Evolutionary conservation across 208 protist genomes (phyloP).

Genomic region (Crithidia fasciculata): DNA sequence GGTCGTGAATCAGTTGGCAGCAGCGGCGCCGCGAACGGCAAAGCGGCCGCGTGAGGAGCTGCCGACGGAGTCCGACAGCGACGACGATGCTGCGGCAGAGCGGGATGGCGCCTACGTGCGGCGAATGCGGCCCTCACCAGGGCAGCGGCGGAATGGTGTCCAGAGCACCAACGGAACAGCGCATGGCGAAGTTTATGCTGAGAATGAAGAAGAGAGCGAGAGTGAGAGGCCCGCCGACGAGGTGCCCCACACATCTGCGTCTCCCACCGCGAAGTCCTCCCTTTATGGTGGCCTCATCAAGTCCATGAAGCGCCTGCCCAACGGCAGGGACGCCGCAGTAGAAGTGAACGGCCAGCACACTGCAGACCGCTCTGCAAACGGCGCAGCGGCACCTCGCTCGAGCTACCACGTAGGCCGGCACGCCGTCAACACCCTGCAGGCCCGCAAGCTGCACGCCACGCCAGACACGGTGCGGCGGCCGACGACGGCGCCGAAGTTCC

Average conservation of each 20-base stretch:
- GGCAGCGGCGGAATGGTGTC: neutral
- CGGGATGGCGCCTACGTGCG: slow-evolving; percentile 19
- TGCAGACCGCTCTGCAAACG: neutral
- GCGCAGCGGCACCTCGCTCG: neutral
- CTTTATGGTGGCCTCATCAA: slow-evolving; percentile 64
- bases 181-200: neutral
- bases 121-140: neutral
- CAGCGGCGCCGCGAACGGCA: neutral
- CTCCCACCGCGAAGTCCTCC: slow-evolving; percentile 9
- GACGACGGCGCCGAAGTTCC: slow-evolving; percentile 64
- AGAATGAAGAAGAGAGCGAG: neutral
- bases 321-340: neutral
- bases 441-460: slow-evolving; percentile 30
- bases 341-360: neutral
- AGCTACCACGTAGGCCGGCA: slow-evolving; percentile 39
- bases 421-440: slow-evolving; percentile 52
- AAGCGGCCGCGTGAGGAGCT: slow-evolving; percentile 38
- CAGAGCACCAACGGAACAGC: neutral
- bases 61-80: slow-evolving; percentile 34
- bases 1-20: too few relatives aligned
- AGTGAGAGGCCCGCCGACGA: neutral
- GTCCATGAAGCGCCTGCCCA: slow-evolving; percentile 39
- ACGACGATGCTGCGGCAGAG: slow-evolving; percentile 26
- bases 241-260: neutral
- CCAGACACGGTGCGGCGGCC: slow-evolving; percentile 57